Base-by-base conservation (phyloP, 179 eudicot species). In the Beta corolliflora region DNA sequence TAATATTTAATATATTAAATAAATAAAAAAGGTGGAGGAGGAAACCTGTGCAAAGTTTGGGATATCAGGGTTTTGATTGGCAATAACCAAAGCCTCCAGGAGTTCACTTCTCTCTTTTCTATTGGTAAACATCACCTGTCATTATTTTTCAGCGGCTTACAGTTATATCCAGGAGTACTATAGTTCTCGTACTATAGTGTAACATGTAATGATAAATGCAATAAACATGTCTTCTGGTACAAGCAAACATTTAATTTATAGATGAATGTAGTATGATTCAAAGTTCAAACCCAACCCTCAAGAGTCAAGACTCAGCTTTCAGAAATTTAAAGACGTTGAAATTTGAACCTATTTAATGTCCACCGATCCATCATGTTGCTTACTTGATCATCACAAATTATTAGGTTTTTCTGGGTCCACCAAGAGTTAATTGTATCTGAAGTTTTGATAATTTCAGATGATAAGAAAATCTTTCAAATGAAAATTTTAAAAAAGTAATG, bases 61-160 rank as follows among this genome's bases (percentile, higher is more conserved):
- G 70, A 93, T 88, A 52, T 80, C 81, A 58, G 92, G 85, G 76
- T 93, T 90, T 86, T 91, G 87, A 79, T 91, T 87, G 88, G 92
- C 90, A 73, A 96, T 91, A 58, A 94, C 86, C 79, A 96, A 84
- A 77, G 89, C 99, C 72, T 94, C 96, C 1, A 94, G 89, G 29
- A 96, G 93, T 74, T 96, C 99, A 80, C 85, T 93, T 77, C 96
- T 94, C 84, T 94, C 99, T 89, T 93, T 90, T 86, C 99, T 89
- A 82, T 95, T 95, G 81, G 88, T 91, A 86, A 94, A 94, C 98
- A 94, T 95, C 68, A 94, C 98, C 98, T 95, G 85, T 29, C 52
- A 44, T 48, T 52, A 5, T 68, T 73, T 80, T 69, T 71, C 12
- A 29, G 48, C 5, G 13, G 23, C 25, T 41, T 29, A 50, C 23